Evolutionary conservation across 1,284 basidiomycete species (phyloP).

Genomic region (Malassezia restricta): DNA sequence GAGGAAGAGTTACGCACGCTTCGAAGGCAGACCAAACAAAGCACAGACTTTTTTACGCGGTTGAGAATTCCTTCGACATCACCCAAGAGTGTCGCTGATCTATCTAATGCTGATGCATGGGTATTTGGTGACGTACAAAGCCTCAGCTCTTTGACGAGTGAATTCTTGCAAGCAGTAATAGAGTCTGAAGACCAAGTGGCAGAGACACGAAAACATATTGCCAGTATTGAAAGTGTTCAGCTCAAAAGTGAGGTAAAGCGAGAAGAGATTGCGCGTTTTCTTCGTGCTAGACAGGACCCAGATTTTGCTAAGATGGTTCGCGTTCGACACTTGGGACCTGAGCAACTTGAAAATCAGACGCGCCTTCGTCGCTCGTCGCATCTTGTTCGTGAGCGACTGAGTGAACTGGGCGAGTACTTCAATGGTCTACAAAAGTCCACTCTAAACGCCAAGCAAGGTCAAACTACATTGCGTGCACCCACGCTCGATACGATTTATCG

Average conservation of each 20-base stretch:
- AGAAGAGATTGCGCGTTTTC: slow-evolving; percentile 52
- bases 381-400: slow-evolving; percentile 59
- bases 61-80: slow-evolving; percentile 25
- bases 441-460: slow-evolving; percentile 56
- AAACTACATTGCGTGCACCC: slow-evolving; percentile 57
- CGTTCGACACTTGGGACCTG: slow-evolving; percentile 68
- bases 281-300: slow-evolving; percentile 61
- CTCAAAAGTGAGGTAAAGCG: slow-evolving; percentile 48
- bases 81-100: slow-evolving; percentile 22
- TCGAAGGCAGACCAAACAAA: slow-evolving; percentile 17
- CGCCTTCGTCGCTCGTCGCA: slow-evolving; percentile 61
- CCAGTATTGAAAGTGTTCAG: slow-evolving; percentile 48
- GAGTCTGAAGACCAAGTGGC: slow-evolving; percentile 16
- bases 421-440: slow-evolving; percentile 60
- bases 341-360: slow-evolving; percentile 68
- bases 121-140: slow-evolving; percentile 45
- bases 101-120: slow-evolving; percentile 37
- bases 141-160: slow-evolving; percentile 30
- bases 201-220: slow-evolving; percentile 42
- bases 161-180: slow-evolving; percentile 15
- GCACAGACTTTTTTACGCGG: slow-evolving; percentile 40
- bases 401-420: slow-evolving; percentile 65
- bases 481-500: slow-evolving; percentile 70
- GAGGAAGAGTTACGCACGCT: slow-evolving; percentile 44
- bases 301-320: slow-evolving; percentile 70